A percentile compares a stretch with the other conserved stretches of the same genome.
Evolutionary conservation across 1,139 yeast species (phyloP).

Genomic region (Hansenula lynferdii): DNA sequence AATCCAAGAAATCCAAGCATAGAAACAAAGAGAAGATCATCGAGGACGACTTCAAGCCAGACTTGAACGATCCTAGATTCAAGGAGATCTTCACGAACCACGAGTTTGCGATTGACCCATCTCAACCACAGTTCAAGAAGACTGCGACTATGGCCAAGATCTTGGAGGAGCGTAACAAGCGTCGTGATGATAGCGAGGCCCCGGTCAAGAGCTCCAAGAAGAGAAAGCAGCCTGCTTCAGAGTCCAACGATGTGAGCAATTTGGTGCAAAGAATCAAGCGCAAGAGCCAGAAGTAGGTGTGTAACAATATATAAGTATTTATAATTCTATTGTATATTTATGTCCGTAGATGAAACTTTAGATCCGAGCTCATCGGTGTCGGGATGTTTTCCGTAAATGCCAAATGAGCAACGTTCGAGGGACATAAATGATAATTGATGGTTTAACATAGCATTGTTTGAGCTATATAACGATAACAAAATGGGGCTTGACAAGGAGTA

Average conservation of each 20-base stretch:
- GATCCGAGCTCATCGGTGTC: background rate
- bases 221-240: conserved; percentile 6
- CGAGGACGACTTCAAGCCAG: conserved; percentile 63
- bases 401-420: too few species aligned
- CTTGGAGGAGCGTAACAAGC: conserved; percentile 65
- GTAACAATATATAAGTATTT: background rate
- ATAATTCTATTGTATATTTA: too few species aligned
- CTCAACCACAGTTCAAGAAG: conserved; percentile 81
- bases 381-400: too few species aligned
- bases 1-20: conserved; percentile 45
- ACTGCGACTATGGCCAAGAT: conserved; percentile 84
- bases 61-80: conserved; percentile 81
- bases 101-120: conserved; percentile 89
- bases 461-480: too few species aligned
- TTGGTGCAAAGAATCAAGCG: conserved; percentile 37
- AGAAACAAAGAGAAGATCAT: conserved; percentile 44
- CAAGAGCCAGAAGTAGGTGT: conserved; percentile 22
- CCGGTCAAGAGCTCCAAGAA: background rate
- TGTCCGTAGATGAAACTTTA: too few species aligned
- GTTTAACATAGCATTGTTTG: too few species aligned
- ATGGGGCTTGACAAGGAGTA: background rate
- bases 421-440: too few species aligned
- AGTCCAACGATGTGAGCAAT: conserved; percentile 19
- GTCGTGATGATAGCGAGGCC: conserved; percentile 28
- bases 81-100: conserved; percentile 82